A percentile compares a stretch with the other conserved stretches of the same genome.
Evolutionary conservation across 225 moss, liverwort and hornwort species (phyloP).

Genomic region (Anthoceros angustus): DNA sequence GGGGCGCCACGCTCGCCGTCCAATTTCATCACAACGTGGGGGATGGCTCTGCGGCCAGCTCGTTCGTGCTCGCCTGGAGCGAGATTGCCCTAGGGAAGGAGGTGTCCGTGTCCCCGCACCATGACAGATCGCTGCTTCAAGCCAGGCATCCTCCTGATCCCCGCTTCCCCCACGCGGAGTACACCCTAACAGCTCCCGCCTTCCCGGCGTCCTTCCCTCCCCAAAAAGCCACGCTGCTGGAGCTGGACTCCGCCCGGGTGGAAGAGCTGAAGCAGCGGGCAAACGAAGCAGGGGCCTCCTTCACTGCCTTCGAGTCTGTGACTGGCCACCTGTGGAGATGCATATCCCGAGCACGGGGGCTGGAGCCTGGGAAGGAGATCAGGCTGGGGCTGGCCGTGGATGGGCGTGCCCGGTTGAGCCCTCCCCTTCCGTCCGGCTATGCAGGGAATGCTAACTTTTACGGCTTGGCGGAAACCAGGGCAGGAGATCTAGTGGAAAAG

Average conservation of each 20-base stretch:
- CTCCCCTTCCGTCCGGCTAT: slow-evolving; percentile 34
- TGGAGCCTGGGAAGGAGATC: slow-evolving; percentile 13
- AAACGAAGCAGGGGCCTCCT: background rate
- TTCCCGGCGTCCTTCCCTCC: slow-evolving; percentile 17
- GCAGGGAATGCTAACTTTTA: slow-evolving; percentile 63
- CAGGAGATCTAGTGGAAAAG: slow-evolving; percentile 24
- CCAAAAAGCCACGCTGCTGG: slow-evolving; percentile 36
- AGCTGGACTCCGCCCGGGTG: slow-evolving; percentile 27
- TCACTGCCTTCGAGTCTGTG: slow-evolving; percentile 38
- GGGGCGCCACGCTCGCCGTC: slow-evolving; percentile 8
- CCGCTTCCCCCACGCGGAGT: slow-evolving; percentile 26
- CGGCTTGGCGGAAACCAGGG: slow-evolving; percentile 16
- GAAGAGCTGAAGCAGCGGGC: slow-evolving; percentile 18
- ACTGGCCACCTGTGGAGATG: slow-evolving; percentile 42
- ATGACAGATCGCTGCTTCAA: slow-evolving; percentile 8
- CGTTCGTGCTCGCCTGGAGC: slow-evolving; percentile 16
- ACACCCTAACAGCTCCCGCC: slow-evolving; percentile 14
- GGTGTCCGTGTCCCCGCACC: slow-evolving; percentile 6
- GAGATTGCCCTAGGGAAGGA: slow-evolving; percentile 7
- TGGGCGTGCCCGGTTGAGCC: slow-evolving; percentile 37
- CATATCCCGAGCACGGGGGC: slow-evolving; percentile 27
- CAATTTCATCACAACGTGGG: slow-evolving; percentile 17
- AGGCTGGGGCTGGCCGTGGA: slow-evolving; percentile 55
- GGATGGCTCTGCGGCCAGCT: slow-evolving; percentile 11
- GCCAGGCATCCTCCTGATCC: slow-evolving; percentile 6